These are phyloP conservation scores for Pholiota adiposa DNA, from an alignment of 1,284 basidiomycete genomes.

Conservation along the genomic window DNA sequence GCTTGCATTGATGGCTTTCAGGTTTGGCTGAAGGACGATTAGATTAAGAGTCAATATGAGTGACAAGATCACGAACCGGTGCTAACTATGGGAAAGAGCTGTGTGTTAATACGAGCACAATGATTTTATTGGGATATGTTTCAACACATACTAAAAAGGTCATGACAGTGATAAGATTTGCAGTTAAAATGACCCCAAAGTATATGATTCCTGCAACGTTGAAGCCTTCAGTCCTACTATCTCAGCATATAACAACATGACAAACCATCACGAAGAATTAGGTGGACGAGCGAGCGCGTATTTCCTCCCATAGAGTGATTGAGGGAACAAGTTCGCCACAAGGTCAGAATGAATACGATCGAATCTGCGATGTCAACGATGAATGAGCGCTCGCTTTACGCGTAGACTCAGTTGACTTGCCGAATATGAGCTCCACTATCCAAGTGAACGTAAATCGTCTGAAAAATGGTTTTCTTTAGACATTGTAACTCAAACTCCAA, in stretches of 20 bases:
- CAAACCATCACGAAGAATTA: constrained; percentile 37
- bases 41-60: not conserved
- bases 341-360: constrained; percentile 34
- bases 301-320: constrained; percentile 23
- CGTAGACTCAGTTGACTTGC: constrained; percentile 17
- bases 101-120: too few species aligned
- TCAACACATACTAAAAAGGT: constrained; percentile 31
- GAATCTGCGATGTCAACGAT: constrained; percentile 26
- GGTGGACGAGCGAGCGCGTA: constrained; percentile 25
- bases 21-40: constrained; percentile 25
- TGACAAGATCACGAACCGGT: constrained; percentile 21
- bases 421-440: constrained; percentile 39
- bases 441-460: constrained; percentile 39
- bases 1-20: constrained; percentile 37
- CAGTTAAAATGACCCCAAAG: constrained; percentile 35
- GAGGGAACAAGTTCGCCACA: constrained; percentile 27
- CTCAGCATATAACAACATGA: not conserved
- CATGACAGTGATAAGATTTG: constrained; percentile 33
- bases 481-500: not conserved
- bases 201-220: constrained; percentile 31
- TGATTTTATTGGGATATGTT: too few species aligned
- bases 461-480: not conserved
- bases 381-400: not conserved
- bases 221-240: not conserved
- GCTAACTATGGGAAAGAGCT: constrained; percentile 25